These are phyloP conservation scores for Saraca asoca DNA, from an alignment of 331 rosid genomes.

Conservation along the genomic window DNA sequence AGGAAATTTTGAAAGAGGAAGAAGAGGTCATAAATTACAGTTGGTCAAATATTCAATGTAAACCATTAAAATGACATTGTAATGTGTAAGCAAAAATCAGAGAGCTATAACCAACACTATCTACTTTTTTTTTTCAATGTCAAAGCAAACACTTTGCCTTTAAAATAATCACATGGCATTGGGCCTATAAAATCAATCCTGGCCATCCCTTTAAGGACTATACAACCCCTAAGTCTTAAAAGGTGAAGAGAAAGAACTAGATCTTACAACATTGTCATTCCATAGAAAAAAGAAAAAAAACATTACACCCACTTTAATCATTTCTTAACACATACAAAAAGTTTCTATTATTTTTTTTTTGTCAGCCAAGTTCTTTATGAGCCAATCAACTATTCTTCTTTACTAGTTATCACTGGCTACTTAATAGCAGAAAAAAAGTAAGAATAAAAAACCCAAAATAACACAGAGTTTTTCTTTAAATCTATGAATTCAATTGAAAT, in stretches of 20 bases:
- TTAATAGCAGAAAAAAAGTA: slow-evolving; percentile 4
- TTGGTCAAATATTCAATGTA: slow-evolving; percentile 37
- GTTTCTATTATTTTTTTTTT: slow-evolving; percentile 33
- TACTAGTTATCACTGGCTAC: slow-evolving; percentile 34
- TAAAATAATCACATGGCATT: slow-evolving; percentile 54
- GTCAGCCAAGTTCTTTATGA: slow-evolving; percentile 20
- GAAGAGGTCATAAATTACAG: slow-evolving; percentile 31
- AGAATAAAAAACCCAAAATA: neutral
- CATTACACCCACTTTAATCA: slow-evolving; percentile 33
- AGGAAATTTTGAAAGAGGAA: neutral
- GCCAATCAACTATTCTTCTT: slow-evolving; percentile 45
- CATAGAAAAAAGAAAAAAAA: slow-evolving; percentile 32
- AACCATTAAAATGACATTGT: slow-evolving; percentile 9
- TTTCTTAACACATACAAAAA: slow-evolving; percentile 53
- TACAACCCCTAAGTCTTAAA: slow-evolving; percentile 33
- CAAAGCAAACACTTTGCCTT: slow-evolving; percentile 32
- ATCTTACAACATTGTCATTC: slow-evolving; percentile 41
- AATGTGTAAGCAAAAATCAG: slow-evolving; percentile 40
- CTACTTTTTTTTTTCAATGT: slow-evolving; percentile 39
- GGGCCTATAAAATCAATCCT: slow-evolving; percentile 43
- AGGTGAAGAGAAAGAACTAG: slow-evolving; percentile 22
- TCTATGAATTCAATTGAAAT: neutral
- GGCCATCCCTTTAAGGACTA: slow-evolving; percentile 26
- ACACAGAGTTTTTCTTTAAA: neutral
- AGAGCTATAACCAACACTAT: slow-evolving; percentile 48